Percentiles rank a stretch among this genome's conserved stretches.
phyloP scores from a whole-genome alignment of 306 rosid species.

The Cyamopsis tetragonoloba region DNA sequence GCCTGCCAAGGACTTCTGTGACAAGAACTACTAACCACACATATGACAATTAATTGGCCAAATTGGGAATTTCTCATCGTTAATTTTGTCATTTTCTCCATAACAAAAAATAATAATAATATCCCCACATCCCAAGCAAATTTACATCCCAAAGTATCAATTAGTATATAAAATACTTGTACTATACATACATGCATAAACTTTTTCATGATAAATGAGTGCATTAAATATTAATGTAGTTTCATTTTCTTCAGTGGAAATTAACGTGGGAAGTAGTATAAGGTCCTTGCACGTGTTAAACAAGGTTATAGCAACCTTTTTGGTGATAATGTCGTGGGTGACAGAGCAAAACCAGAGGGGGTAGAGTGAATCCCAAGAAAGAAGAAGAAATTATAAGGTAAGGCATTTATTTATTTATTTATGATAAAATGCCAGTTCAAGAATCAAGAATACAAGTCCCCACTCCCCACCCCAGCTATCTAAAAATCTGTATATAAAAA shows the following conservation, averaged over 20 bases:
- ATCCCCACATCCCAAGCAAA: neutral
- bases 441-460: constrained; percentile 22
- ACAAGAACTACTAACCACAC: neutral
- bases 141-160: neutral
- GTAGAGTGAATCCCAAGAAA: constrained; percentile 14
- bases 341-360: constrained; percentile 3
- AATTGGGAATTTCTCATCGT: neutral
- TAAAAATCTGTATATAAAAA: constrained; percentile 9
- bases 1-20: neutral
- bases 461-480: constrained; percentile 29
- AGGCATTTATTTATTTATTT: too few relatives aligned
- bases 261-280: neutral
- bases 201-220: neutral
- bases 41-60: neutral
- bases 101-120: neutral
- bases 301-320: constrained; percentile 11
- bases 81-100: neutral
- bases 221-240: neutral
- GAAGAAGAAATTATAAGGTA: neutral
- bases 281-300: constrained; percentile 23
- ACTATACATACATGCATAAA: neutral
- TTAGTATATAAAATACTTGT: too few relatives aligned
- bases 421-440: neutral
- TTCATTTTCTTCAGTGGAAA: constrained; percentile 4
- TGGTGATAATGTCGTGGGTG: constrained; percentile 33